Conservation (phyloP, 2,329 filamentous ascomycete species). For the Ceratocystis variospora region DNA sequence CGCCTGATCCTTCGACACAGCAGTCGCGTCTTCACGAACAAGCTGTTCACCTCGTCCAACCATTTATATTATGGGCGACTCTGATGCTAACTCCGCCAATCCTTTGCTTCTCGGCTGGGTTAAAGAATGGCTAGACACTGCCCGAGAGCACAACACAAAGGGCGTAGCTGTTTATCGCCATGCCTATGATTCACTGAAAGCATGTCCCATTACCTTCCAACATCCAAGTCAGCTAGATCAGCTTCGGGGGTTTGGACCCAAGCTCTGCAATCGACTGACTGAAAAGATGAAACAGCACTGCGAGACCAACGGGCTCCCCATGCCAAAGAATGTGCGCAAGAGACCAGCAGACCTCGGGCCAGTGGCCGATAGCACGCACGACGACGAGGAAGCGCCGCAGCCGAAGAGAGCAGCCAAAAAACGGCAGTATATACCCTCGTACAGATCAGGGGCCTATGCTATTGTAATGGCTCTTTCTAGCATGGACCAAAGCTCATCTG, state of each 20-base stretch:
- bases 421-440: slow-evolving; percentile 56
- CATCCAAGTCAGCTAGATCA: slow-evolving; percentile 62
- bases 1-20: too few relatives aligned
- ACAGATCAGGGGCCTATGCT: slow-evolving; percentile 63
- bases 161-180: slow-evolving; percentile 58
- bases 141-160: slow-evolving; percentile 55
- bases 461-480: slow-evolving; percentile 53
- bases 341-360: slow-evolving; percentile 22
- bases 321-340: slow-evolving; percentile 35
- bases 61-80: neutral
- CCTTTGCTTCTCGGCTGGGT: slow-evolving; percentile 59
- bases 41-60: slow-evolving; percentile 7
- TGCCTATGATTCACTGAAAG: slow-evolving; percentile 63
- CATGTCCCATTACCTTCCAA: slow-evolving; percentile 54
- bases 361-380: neutral
- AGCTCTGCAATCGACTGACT: slow-evolving; percentile 55
- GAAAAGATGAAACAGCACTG: slow-evolving; percentile 48
- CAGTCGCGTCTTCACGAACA: too few relatives aligned
- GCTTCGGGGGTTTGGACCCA: slow-evolving; percentile 60
- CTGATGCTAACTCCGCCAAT: slow-evolving; percentile 41
- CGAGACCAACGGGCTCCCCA: slow-evolving; percentile 50
- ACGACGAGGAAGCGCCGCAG: slow-evolving; percentile 27
- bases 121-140: slow-evolving; percentile 61
- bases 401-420: slow-evolving; percentile 46
- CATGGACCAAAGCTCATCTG: slow-evolving; percentile 37